phyloP scores from a whole-genome alignment of 192 early-diverging fungal genomes.

The Podila horticola region DNA sequence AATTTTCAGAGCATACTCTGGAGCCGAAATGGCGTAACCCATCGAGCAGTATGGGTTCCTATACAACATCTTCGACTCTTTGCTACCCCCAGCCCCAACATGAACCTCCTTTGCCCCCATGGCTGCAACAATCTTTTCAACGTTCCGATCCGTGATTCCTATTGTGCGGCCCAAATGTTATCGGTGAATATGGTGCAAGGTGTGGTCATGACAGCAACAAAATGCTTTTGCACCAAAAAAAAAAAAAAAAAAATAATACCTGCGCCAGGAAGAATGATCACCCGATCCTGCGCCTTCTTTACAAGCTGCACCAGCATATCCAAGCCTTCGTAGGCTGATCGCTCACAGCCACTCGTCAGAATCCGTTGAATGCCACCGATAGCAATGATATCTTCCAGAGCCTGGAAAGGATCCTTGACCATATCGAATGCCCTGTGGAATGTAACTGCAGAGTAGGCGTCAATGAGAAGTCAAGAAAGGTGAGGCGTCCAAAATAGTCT shows the following conservation, averaged over 20 bases:
- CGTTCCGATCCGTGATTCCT: slow-evolving; percentile 64
- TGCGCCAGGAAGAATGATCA: slow-evolving; percentile 70
- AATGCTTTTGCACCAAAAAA: neutral
- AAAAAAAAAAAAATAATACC: slow-evolving; percentile 49
- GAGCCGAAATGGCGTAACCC: slow-evolving; percentile 46
- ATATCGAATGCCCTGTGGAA: slow-evolving; percentile 80
- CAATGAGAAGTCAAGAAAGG: no score
- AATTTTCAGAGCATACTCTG: slow-evolving; percentile 42
- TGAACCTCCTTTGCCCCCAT: slow-evolving; percentile 63
- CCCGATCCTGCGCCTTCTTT: slow-evolving; percentile 49
- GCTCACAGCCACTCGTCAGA: slow-evolving; percentile 71
- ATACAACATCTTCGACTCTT: slow-evolving; percentile 48
- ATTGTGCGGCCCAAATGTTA: neutral
- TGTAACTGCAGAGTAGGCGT: slow-evolving; percentile 53
- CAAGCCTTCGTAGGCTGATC: slow-evolving; percentile 66
- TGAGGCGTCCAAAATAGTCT: no score
- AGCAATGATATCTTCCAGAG: slow-evolving; percentile 64
- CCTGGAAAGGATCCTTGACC: slow-evolving; percentile 62
- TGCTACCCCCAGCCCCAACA: slow-evolving; percentile 57
- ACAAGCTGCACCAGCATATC: slow-evolving; percentile 56
- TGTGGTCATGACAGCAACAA: neutral
- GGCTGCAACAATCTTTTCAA: slow-evolving; percentile 49
- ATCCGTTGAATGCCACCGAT: slow-evolving; percentile 72
- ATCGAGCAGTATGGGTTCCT: slow-evolving; percentile 49
- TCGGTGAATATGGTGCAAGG: neutral